Percentiles rank a stretch among this genome's conserved stretches.
Conservation (phyloP, 331 rosid species). For the Quercus tomentella region DNA sequence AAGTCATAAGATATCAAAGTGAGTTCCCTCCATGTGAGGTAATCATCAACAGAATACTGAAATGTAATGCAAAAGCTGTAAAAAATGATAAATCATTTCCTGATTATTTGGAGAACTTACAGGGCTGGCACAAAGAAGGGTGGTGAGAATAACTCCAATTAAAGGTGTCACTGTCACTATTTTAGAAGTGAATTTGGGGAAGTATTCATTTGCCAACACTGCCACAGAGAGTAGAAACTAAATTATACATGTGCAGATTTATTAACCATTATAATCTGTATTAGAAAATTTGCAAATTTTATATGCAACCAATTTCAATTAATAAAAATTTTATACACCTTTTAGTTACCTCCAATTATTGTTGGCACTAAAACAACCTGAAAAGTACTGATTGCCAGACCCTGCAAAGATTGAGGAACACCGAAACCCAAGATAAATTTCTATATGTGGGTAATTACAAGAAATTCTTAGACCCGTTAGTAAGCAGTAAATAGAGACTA, state of each 20-base stretch:
- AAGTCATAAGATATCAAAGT: slow-evolving; percentile 13
- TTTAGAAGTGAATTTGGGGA: slow-evolving; percentile 88
- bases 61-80: slow-evolving; percentile 16
- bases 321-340: slow-evolving; percentile 7
- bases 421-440: slow-evolving; percentile 8
- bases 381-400: slow-evolving; percentile 82
- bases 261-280: slow-evolving; percentile 7
- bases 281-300: slow-evolving; percentile 2
- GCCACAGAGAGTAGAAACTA: slow-evolving; percentile 34
- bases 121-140: slow-evolving; percentile 91
- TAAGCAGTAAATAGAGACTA: background rate
- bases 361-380: slow-evolving; percentile 97
- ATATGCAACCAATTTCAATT: background rate
- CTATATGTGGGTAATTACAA: background rate
- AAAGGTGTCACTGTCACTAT: slow-evolving; percentile 64
- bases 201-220: slow-evolving; percentile 88
- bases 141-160: slow-evolving; percentile 87
- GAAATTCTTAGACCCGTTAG: background rate
- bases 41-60: background rate
- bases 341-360: slow-evolving; percentile 78
- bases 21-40: slow-evolving; percentile 14
- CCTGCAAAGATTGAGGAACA: slow-evolving; percentile 46
- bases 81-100: background rate
- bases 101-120: slow-evolving; percentile 37
- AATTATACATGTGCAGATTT: slow-evolving; percentile 2